These are phyloP conservation scores for Pseudonitzschia multistriata DNA, from an alignment of 108 stramenopile species.

Conservation along the genomic window DNA sequence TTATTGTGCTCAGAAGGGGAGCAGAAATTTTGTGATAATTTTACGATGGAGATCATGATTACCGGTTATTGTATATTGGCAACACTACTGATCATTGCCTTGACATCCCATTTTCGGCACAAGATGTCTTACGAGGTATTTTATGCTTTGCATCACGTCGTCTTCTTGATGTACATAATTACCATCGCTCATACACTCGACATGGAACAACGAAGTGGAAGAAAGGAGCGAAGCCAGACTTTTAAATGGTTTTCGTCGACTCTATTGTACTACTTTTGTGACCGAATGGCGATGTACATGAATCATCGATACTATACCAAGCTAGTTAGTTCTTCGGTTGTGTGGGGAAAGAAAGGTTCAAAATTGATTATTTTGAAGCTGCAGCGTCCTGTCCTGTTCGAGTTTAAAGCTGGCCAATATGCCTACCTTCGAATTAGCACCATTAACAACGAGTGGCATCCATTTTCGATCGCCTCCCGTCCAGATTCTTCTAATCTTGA, in stretches of 20 bases:
- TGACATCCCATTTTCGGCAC: conserved; percentile 39
- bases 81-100: conserved; percentile 29
- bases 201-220: conserved; percentile 26
- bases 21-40: conserved; percentile 45
- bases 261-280: conserved; percentile 42
- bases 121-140: conserved; percentile 45
- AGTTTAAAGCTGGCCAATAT: conserved; percentile 47
- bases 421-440: conserved; percentile 26
- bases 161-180: conserved; percentile 42
- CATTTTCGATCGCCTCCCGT: conserved; percentile 38
- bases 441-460: conserved; percentile 37
- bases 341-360: conserved; percentile 18
- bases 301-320: conserved; percentile 37
- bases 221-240: conserved; percentile 36
- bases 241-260: conserved; percentile 51
- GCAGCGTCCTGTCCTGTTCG: conserved; percentile 31
- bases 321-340: conserved; percentile 17
- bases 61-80: conserved; percentile 45
- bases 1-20: conserved; percentile 40
- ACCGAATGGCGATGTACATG: conserved; percentile 36
- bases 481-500: conserved; percentile 33
- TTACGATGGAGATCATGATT: conserved; percentile 41
- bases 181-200: conserved; percentile 47
- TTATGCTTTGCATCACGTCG: conserved; percentile 39
- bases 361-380: conserved; percentile 40